Evolutionary conservation across 2,329 filamentous ascomycete genomes (phyloP), one percentile per base, ranked within the genome.

Genomic region (Penicillium rolfsii): DNA sequence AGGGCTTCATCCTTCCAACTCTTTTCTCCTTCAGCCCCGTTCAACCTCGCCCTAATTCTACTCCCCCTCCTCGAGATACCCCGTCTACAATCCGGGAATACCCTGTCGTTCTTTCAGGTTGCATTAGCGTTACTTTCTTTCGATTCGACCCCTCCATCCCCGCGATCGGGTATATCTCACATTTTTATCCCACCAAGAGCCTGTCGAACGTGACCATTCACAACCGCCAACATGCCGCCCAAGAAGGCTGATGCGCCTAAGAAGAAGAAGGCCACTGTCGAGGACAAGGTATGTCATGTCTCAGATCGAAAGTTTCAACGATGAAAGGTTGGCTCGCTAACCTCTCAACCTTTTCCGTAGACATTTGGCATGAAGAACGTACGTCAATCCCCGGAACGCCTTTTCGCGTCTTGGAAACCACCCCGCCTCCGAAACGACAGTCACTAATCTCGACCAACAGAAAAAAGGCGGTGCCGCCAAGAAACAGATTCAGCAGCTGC

Each of bases 281-380:
- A 95, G 65, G 95, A 99, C 83, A 95, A 94, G 80, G 81, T 83
- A 64, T 64, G 76, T 66, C 24, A 48, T 52, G 8, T 62, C 46
- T 52, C 33, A 58, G 64, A 7, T 2, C 68, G 57, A 45, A 26
- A 63, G 50, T 19, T 48, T 46, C 28, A 22, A 16, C 41, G 6
- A n/a, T 8, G 19, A 43, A 26, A 30, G 40, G 40, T 22, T 38
- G 49, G 22, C 57, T 48, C 48, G 60, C 68, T 73, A 58, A 71
- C 59, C 48, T 46, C 53, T 60, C 11, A 56, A 33, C 48, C 38
- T 45, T 41, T 9, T 52, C n/a, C 26, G 50, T 61, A 84, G 82
- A 97, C 95, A 52, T 99, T 99, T 84, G 95, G 95, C 71, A 98
- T 99, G 95, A 99, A 99, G 82, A 99, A 99, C 76, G 82, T 84